A percentile compares a stretch with the other conserved stretches of the same genome.
These are phyloP conservation scores for Cnidoscolus chayamansa DNA, from an alignment of 441 rosid genomes.

Conservation along the genomic window DNA sequence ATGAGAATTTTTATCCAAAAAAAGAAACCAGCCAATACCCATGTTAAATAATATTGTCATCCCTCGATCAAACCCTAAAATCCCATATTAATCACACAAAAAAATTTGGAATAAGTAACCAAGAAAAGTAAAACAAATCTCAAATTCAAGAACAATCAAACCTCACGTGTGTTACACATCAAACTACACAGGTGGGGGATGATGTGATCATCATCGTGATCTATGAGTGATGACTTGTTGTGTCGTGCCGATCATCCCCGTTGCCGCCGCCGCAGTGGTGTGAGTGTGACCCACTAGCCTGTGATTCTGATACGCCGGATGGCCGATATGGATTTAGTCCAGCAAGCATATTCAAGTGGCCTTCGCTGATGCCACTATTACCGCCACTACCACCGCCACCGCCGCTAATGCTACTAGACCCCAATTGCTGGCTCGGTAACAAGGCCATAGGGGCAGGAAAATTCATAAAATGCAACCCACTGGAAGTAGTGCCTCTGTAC, in stretches of 20 bases:
- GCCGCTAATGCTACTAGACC: conserved; percentile 27
- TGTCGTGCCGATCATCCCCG: conserved; percentile 48
- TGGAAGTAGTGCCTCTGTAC: conserved; percentile 49
- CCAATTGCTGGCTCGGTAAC: conserved; percentile 54
- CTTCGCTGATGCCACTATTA: conserved; percentile 35
- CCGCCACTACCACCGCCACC: conserved; percentile 15
- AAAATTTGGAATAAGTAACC: conserved; percentile 15
- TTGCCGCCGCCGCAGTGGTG: conserved; percentile 34
- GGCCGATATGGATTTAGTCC: conserved; percentile 49
- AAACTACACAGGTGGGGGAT: conserved; percentile 41
- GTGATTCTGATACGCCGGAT: conserved; percentile 43
- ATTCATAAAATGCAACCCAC: conserved; percentile 76
- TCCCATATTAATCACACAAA: conserved; percentile 44
- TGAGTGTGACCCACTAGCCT: conserved; percentile 54
- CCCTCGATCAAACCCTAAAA: conserved; percentile 38
- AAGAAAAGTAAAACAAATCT: conserved; percentile 27
- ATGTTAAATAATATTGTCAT: conserved; percentile 33
- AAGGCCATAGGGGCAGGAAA: conserved; percentile 65
- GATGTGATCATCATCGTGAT: conserved; percentile 26
- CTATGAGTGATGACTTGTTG: conserved; percentile 56
- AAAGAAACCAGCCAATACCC: conserved; percentile 31
- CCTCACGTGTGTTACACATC: conserved; percentile 71
- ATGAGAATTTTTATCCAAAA: not conserved
- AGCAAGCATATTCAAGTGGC: conserved; percentile 54
- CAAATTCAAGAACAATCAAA: conserved; percentile 43